phyloP scores from a whole-genome alignment of 2,329 filamentous ascomycete species.

The Phaeosphaeria sp. region DNA sequence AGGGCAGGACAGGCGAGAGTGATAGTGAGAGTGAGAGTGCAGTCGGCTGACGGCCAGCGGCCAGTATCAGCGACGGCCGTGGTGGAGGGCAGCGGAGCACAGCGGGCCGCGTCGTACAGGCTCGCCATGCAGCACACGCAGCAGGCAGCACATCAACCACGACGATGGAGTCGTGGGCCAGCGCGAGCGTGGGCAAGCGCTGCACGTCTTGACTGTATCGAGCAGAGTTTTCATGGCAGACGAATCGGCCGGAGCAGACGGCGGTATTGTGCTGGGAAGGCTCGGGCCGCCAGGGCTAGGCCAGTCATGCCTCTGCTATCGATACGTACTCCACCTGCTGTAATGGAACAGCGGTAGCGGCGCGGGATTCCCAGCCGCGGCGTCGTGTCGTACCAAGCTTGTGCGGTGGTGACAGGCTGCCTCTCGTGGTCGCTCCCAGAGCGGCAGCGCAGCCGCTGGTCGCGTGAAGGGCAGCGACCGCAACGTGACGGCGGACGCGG shows the following conservation, averaged over 20 bases:
- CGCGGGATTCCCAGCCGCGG: conserved; percentile 21
- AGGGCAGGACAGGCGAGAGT: conserved; percentile 7
- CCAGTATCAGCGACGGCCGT: conserved; percentile 16
- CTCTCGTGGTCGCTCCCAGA: no score
- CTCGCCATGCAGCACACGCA: conserved; percentile 9
- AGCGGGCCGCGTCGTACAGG: conserved; percentile 20
- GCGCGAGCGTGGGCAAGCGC: conserved; percentile 11
- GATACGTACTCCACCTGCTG: conserved; percentile 16
- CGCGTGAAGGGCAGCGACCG: not conserved
- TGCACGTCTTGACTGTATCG: conserved; percentile 23
- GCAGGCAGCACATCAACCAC: conserved; percentile 5
- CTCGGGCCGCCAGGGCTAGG: conserved; percentile 40
- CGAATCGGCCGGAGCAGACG: conserved; percentile 28
- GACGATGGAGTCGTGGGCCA: not conserved
- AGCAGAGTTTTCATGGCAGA: conserved; percentile 34
- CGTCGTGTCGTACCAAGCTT: conserved; percentile 32
- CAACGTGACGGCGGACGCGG: not conserved
- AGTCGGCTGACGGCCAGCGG: conserved; percentile 36
- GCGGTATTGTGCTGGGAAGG: conserved; percentile 33
- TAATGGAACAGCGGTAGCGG: conserved; percentile 10
- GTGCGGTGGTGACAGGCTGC: not conserved
- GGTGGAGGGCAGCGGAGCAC: conserved; percentile 20
- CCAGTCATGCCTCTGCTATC: conserved; percentile 25
- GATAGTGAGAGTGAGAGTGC: no score
- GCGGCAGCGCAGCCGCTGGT: not conserved